Conservation (phyloP, 305 asterid species). For the Fraxinus sp. region DNA sequence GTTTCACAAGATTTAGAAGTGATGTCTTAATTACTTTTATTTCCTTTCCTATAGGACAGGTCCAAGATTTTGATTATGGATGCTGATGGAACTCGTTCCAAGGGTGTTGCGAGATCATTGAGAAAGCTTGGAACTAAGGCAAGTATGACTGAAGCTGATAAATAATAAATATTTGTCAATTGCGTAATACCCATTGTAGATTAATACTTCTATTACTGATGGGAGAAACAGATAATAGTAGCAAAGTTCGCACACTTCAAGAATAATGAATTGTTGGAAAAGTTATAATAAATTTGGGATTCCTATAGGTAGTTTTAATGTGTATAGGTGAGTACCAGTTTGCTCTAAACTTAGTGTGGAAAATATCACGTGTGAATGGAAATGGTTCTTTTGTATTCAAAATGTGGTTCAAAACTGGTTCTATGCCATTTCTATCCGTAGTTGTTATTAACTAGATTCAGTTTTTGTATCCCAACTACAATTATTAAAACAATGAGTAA, state of each 20-base stretch:
- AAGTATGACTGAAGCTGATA: conserved; percentile 31
- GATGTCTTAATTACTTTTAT: conserved; percentile 31
- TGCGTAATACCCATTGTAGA: background rate
- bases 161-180: conserved; percentile 4
- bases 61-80: conserved; percentile 87
- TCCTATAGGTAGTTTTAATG: background rate
- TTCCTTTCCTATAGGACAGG: conserved; percentile 49
- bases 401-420: background rate
- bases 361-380: background rate
- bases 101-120: conserved; percentile 80
- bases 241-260: background rate
- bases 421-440: background rate
- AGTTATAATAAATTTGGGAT: background rate
- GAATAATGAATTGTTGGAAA: background rate
- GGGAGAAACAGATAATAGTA: conserved; percentile 10
- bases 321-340: background rate
- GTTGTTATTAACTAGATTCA: background rate
- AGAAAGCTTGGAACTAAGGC: conserved; percentile 80
- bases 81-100: conserved; percentile 81
- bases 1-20: conserved; percentile 14
- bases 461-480: background rate
- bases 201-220: background rate
- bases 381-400: background rate
- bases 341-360: background rate
- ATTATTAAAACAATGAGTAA: conserved; percentile 3